Base-by-base conservation (phyloP, 257 asterid genomes). In the Penstemon eatonii region DNA sequence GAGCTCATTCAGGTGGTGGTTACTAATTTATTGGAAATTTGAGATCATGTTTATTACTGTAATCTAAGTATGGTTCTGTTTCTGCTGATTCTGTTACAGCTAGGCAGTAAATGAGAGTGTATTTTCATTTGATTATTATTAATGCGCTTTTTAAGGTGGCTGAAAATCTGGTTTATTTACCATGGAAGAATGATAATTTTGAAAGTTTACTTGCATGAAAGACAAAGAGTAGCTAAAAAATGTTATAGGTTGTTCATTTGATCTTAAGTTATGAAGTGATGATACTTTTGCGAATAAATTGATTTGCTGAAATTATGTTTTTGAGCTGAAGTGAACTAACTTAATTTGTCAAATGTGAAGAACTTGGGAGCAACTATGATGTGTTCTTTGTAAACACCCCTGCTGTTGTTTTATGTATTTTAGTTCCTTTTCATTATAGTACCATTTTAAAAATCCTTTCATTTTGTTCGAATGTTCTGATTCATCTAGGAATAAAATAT, bases 1-100 rank as follows among this genome's bases (percentile, higher is more conserved):
- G 82, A 81, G 72, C 72, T 85, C 76, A 79, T 85, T 79, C 89
- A 85, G 89, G 91, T 82, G 25, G 53, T 67, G 51, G 5, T 68
- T 54, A 13, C 25, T 47, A 18, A 58, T 67, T 40, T 12, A 46
- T 5, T 25, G 37, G 73, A 11, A 51, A 41, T 49, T 63, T 25
- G 33, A 25, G 33, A 25, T 25, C 1, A 1, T 25, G 33, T 25
- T 25, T 25, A 25, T 1, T 25, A 25, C 19, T 67, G 40, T 18
- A 43, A 5, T 65, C 67, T 65, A 38, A 10, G 18, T 65, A 42
- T 40, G 50, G 12, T 41, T 8, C 7, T 25, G 36, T 52, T 25
- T 10, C 15, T 36, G 33, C 33, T 25, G 33, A 25, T 25, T 25
- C 33, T 0, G 4, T 58, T 57, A 13, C 51, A 8, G 63, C 46